Conservation (phyloP, 176 grass and related monocot genomes). For the Musa itinerans region DNA sequence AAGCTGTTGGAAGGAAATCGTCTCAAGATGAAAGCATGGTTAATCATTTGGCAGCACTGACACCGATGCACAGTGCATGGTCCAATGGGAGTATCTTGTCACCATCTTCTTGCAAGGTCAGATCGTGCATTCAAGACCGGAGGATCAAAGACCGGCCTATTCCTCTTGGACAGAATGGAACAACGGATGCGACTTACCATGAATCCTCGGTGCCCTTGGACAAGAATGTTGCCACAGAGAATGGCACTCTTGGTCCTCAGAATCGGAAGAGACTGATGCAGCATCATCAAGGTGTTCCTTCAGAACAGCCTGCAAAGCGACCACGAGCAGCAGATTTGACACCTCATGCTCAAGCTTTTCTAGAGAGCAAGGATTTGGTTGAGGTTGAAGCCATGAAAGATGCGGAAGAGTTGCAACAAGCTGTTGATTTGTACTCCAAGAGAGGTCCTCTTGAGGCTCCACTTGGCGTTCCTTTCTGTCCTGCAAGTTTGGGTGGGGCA, state of each 20-base stretch:
- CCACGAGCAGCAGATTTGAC: not conserved
- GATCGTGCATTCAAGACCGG: constrained; percentile 14
- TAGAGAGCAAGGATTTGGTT: not conserved
- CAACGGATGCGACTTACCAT: constrained; percentile 18
- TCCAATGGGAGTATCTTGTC: constrained; percentile 33
- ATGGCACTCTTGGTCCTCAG: constrained; percentile 28
- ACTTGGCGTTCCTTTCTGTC: constrained; percentile 58
- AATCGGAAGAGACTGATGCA: constrained; percentile 33
- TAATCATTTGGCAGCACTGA: not conserved
- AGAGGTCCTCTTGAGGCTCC: constrained; percentile 37
- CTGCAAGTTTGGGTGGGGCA: constrained; percentile 36
- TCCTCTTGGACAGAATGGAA: constrained; percentile 21
- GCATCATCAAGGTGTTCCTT: constrained; percentile 25
- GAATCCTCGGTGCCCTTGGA: constrained; percentile 13
- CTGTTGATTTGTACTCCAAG: not conserved
- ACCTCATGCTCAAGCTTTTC: not conserved
- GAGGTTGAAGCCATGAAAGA: not conserved
- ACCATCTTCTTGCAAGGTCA: constrained; percentile 25
- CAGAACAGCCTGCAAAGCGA: not conserved
- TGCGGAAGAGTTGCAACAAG: constrained; percentile 1
- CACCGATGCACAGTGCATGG: not conserved
- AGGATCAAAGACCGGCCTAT: constrained; percentile 18
- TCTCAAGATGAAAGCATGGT: not conserved
- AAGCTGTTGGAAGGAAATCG: not conserved
- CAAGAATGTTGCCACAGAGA: constrained; percentile 15